Evolutionary conservation across 495 filamentous ascomycete species (phyloP).

Genomic region (Penicillium coprophilum): DNA sequence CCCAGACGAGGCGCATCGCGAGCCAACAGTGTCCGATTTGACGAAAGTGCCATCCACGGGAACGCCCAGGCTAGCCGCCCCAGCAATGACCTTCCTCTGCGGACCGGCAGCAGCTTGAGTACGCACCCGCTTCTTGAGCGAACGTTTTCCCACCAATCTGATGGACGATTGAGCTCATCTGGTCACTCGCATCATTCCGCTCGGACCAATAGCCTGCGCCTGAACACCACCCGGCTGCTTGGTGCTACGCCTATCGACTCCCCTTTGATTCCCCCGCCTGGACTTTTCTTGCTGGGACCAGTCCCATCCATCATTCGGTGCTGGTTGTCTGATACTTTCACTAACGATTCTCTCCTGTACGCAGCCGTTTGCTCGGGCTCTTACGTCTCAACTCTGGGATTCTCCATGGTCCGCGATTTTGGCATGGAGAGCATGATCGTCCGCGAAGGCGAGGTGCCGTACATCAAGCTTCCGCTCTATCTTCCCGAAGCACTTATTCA

Average conservation of each 20-base stretch:
- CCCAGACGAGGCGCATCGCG: slow-evolving; percentile 88
- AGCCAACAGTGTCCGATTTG: slow-evolving; percentile 98
- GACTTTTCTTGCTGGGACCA: slow-evolving; percentile 76
- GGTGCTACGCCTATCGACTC: slow-evolving; percentile 62
- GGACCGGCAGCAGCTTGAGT: slow-evolving; percentile 79
- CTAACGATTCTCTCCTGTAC: slow-evolving; percentile 82
- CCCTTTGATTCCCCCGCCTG: slow-evolving; percentile 73
- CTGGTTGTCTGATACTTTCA: slow-evolving; percentile 86
- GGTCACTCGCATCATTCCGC: slow-evolving; percentile 81
- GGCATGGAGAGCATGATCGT: slow-evolving; percentile 66
- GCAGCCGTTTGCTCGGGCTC: slow-evolving; percentile 92
- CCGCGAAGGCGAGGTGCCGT: slow-evolving; percentile 60
- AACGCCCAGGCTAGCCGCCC: slow-evolving; percentile 78
- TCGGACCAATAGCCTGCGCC: slow-evolving; percentile 76
- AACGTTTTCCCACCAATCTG: slow-evolving; percentile 89
- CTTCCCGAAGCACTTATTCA: slow-evolving; percentile 87
- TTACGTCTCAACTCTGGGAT: slow-evolving; percentile 75
- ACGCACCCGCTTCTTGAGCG: slow-evolving; percentile 84
- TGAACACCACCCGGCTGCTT: slow-evolving; percentile 67
- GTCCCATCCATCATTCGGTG: slow-evolving; percentile 93
- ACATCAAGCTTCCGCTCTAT: slow-evolving; percentile 77
- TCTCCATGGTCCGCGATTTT: slow-evolving; percentile 68
- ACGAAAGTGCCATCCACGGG: slow-evolving; percentile 91
- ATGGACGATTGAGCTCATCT: slow-evolving; percentile 90
- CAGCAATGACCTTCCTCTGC: slow-evolving; percentile 72